phyloP scores from a whole-genome alignment of 225 moss, liverwort and hornwort genomes.

The Rhytidiadelphus loreus region DNA sequence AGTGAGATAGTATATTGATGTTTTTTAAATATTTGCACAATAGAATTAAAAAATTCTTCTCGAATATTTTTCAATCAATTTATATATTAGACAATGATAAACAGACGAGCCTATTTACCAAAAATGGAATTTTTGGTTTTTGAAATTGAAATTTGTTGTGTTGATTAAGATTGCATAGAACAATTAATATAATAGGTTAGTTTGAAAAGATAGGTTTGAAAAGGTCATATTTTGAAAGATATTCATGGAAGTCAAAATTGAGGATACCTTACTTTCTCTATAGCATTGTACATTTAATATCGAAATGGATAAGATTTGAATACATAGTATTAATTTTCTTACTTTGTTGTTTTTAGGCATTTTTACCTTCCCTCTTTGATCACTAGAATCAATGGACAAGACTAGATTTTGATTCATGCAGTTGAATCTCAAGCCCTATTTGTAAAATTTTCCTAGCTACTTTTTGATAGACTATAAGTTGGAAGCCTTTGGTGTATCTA shows the following conservation, averaged over 20 bases:
- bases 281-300: neutral
- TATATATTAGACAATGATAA: neutral
- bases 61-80: too few species aligned
- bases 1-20: neutral
- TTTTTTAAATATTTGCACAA: fast-evolving
- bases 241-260: too few species aligned
- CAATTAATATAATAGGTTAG: neutral
- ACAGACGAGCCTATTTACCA: neutral
- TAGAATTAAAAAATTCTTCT: neutral
- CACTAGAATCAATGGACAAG: fast-evolving
- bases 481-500: neutral
- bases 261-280: too few species aligned
- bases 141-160: neutral
- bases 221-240: too few species aligned
- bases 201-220: neutral
- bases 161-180: neutral
- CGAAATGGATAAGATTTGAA: fast-evolving
- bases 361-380: fast-evolving
- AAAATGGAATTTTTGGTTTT: neutral
- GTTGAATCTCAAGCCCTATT: neutral
- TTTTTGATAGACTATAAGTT: neutral
- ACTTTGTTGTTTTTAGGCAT: neutral
- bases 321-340: neutral
- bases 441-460: neutral
- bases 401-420: fast-evolving